These are phyloP conservation scores for Pythium dissotocum DNA, from an alignment of 352 stramenopile genomes.

Conservation along the genomic window DNA sequence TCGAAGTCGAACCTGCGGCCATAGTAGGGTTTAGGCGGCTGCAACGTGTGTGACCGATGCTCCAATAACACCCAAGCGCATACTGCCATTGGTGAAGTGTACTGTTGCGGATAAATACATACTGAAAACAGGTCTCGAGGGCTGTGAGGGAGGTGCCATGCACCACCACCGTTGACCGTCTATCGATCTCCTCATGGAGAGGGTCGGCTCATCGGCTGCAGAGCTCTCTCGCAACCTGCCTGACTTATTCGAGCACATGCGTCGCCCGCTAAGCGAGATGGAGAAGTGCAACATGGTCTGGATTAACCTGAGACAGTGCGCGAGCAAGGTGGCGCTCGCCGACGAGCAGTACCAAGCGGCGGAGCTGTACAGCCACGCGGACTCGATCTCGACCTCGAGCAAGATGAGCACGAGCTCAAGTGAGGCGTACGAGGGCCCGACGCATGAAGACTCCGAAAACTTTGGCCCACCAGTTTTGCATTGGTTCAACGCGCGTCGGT, in stretches of 20 bases:
- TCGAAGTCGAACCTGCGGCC: too few species aligned
- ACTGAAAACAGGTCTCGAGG: too few species aligned
- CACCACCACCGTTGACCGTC: too few species aligned
- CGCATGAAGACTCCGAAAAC: background rate
- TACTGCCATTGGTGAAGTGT: too few species aligned
- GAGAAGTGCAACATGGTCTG: slow-evolving; percentile 73
- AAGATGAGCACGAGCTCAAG: background rate
- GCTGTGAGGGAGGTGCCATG: too few species aligned
- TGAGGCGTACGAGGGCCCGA: background rate
- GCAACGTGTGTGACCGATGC: too few species aligned
- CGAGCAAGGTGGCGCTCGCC: slow-evolving; percentile 10
- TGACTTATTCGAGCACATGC: slow-evolving; percentile 61
- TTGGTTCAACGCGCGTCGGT: slow-evolving; percentile 12
- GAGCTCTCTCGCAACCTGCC: slow-evolving; percentile 68
- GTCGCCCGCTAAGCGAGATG: slow-evolving; percentile 62
- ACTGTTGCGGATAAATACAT: too few species aligned
- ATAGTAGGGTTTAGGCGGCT: too few species aligned
- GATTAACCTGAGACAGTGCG: slow-evolving; percentile 35
- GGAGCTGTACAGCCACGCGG: slow-evolving; percentile 1
- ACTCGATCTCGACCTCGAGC: slow-evolving; percentile 1
- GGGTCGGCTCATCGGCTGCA: slow-evolving; percentile 28
- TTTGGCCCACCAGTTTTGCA: slow-evolving; percentile 11
- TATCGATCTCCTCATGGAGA: slow-evolving; percentile 21
- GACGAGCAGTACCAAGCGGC: background rate
- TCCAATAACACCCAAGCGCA: too few species aligned